Evolutionary conservation across 306 rosid genomes (phyloP).

Genomic region (Rosa lucieae): DNA sequence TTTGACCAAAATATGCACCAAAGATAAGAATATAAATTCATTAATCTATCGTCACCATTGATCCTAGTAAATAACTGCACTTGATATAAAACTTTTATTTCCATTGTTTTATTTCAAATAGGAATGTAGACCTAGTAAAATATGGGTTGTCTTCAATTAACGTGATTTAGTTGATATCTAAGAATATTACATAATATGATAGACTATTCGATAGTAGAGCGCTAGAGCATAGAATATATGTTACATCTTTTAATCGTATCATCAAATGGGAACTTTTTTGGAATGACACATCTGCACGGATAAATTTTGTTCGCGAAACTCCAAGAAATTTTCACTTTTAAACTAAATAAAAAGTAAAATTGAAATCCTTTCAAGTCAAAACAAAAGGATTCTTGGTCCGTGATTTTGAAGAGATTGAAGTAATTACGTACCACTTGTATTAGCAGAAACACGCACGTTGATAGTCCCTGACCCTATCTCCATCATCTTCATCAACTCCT

Average conservation of each 20-base stretch:
- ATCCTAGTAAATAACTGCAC: background rate
- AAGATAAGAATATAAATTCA: background rate
- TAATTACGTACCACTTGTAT: constrained; percentile 1
- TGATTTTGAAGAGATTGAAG: background rate
- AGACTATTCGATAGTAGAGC: background rate
- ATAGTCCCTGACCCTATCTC: background rate
- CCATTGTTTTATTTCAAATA: background rate
- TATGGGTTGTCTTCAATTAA: background rate
- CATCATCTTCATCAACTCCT: constrained; percentile 14
- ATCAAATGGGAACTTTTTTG: background rate
- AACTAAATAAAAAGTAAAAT: no score
- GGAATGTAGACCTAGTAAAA: background rate
- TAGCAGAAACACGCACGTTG: constrained; percentile 4
- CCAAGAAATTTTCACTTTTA: background rate
- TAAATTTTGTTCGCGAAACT: background rate
- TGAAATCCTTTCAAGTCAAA: background rate
- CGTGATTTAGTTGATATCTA: background rate
- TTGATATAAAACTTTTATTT: background rate
- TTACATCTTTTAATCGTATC: background rate
- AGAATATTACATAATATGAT: background rate
- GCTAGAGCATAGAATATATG: background rate
- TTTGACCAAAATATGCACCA: background rate
- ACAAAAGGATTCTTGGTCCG: background rate
- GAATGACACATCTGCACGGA: background rate
- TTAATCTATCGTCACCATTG: background rate